A percentile compares a stretch with the other conserved stretches of the same genome.
Conservation (phyloP, 345 rosid species). For the Eucalyptus dawsonii region DNA sequence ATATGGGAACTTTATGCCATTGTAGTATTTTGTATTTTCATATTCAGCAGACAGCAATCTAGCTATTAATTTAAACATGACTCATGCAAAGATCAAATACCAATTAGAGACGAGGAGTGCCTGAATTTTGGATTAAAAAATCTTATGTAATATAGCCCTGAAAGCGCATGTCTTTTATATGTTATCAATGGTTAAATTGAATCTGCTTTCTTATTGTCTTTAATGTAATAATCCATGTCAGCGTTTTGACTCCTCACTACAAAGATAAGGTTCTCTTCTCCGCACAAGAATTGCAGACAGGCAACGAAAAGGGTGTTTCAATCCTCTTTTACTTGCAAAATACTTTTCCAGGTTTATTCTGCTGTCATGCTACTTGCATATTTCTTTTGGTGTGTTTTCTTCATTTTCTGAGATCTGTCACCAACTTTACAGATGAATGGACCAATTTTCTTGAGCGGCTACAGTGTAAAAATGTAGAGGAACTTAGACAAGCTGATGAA, state of each 20-base stretch:
- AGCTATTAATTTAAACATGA: too few relatives aligned
- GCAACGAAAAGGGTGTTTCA: conserved; percentile 94
- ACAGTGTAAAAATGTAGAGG: conserved; percentile 42
- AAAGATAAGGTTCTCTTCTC: conserved; percentile 89
- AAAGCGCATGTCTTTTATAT: not conserved
- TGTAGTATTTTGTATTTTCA: not conserved
- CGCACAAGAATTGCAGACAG: conserved; percentile 50
- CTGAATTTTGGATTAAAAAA: not conserved
- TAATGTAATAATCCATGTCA: conserved; percentile 3
- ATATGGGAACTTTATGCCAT: not conserved
- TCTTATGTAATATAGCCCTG: not conserved
- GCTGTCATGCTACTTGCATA: not conserved
- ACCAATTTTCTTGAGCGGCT: conserved; percentile 84
- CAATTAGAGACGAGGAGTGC: not conserved
- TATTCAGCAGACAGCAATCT: not conserved
- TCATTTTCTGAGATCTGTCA: not conserved
- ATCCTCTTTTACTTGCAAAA: conserved; percentile 86
- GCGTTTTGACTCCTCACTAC: conserved; percentile 90
- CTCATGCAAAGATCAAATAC: not conserved
- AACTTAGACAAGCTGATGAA: conserved; percentile 43
- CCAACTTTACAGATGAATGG: conserved; percentile 71
- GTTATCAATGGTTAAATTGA: not conserved
- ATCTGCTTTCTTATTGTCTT: not conserved
- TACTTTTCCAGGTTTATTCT: conserved; percentile 72
- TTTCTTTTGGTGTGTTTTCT: not conserved